Evolutionary conservation across 257 asterid genomes (phyloP).

Genomic region (Salvia hispanica): DNA sequence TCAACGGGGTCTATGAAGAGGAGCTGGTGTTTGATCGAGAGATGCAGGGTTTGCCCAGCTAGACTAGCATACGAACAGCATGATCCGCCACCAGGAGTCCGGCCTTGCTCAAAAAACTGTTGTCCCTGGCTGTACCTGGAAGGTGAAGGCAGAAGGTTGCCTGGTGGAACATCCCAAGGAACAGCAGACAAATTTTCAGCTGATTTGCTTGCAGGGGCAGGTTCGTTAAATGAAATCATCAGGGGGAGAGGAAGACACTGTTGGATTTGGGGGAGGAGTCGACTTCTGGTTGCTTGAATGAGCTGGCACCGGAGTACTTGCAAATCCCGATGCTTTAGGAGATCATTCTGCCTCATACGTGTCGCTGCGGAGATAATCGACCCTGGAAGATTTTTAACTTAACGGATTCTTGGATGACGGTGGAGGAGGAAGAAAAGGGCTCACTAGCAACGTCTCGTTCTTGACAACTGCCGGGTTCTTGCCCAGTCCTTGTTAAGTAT

Average conservation of each 20-base stretch:
- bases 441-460: slow-evolving; percentile 31
- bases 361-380: slow-evolving; percentile 92
- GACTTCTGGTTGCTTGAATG: slow-evolving; percentile 45
- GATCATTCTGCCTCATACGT: slow-evolving; percentile 55
- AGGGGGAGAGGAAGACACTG: slow-evolving; percentile 42
- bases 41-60: slow-evolving; percentile 72
- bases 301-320: slow-evolving; percentile 45
- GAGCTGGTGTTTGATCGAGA: slow-evolving; percentile 61
- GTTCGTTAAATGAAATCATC: slow-evolving; percentile 60
- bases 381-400: slow-evolving; percentile 46
- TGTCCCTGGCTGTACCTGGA: slow-evolving; percentile 78
- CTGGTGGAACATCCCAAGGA: slow-evolving; percentile 58
- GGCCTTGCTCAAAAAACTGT: slow-evolving; percentile 69
- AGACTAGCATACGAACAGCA: slow-evolving; percentile 68
- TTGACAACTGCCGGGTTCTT: slow-evolving; percentile 47
- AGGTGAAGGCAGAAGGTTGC: slow-evolving; percentile 76
- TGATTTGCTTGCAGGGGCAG: slow-evolving; percentile 50
- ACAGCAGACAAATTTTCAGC: slow-evolving; percentile 54
- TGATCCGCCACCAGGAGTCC: slow-evolving; percentile 41
- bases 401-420: slow-evolving; percentile 60
- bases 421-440: slow-evolving; percentile 80
- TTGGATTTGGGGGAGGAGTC: slow-evolving; percentile 40
- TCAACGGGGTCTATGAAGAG: slow-evolving; percentile 88
- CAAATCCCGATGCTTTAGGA: slow-evolving; percentile 44
- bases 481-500: slow-evolving; percentile 61